phyloP scores from a whole-genome alignment of 495 filamentous ascomycete genomes.

The Penicillium samsonianum region DNA sequence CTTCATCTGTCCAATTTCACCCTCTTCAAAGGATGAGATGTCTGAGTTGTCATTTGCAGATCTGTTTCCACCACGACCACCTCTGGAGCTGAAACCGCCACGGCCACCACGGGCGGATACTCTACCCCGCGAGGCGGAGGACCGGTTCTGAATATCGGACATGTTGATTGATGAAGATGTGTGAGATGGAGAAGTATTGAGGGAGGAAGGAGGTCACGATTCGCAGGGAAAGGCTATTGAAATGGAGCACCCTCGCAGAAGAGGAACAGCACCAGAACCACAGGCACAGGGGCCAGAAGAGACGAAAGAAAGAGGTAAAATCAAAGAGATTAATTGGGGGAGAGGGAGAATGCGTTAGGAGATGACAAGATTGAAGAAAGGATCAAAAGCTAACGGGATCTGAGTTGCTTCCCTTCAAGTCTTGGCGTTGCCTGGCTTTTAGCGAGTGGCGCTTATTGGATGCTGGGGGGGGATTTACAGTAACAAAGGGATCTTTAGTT shows the following conservation, averaged over 20 bases:
- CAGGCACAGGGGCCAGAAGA: constrained; percentile 43
- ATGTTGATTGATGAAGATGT: constrained; percentile 54
- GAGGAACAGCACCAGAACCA: constrained; percentile 44
- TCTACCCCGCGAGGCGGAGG: constrained; percentile 74
- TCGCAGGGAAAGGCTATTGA: constrained; percentile 33
- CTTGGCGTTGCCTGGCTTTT: constrained; percentile 37
- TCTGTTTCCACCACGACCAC: constrained; percentile 64
- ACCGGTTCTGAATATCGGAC: constrained; percentile 90
- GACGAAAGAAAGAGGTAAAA: constrained; percentile 32
- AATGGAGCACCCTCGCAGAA: constrained; percentile 40
- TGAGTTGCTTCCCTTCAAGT: constrained; percentile 36
- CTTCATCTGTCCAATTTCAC: constrained; percentile 89
- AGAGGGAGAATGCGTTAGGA: constrained; percentile 27
- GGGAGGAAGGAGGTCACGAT: constrained; percentile 33
- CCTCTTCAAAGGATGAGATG: constrained; percentile 65
- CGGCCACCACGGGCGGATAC: constrained; percentile 80
- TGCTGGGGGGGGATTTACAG: constrained; percentile 4
- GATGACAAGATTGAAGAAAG: constrained; percentile 30
- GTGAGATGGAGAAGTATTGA: constrained; percentile 40
- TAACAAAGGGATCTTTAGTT: constrained; percentile 11
- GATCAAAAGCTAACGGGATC: constrained; percentile 32
- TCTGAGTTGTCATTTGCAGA: constrained; percentile 68
- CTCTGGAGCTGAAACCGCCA: constrained; percentile 74
- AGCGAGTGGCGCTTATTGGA: constrained; percentile 40
- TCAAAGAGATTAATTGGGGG: constrained; percentile 33